These are phyloP conservation scores for Tuber microsphaerosporum DNA, from an alignment of 495 filamentous ascomycete species.

Conservation along the genomic window DNA sequence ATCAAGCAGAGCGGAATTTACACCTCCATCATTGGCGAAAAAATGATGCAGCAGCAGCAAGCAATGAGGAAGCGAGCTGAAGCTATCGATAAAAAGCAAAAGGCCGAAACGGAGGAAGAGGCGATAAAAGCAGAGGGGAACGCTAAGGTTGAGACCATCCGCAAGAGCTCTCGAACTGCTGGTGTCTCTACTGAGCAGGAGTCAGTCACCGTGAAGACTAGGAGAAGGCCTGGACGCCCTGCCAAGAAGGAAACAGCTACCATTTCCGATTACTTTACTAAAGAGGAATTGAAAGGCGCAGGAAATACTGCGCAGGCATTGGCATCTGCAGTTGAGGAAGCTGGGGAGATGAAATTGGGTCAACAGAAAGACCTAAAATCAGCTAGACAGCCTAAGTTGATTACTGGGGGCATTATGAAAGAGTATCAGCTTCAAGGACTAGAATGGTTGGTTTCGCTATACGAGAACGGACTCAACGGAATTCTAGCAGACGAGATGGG, in stretches of 20 bases:
- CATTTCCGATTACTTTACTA: slow-evolving; percentile 35
- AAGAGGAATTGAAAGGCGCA: slow-evolving; percentile 28
- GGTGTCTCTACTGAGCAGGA: slow-evolving; percentile 5
- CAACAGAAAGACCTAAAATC: slow-evolving; percentile 65
- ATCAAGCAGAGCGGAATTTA: slow-evolving; percentile 40
- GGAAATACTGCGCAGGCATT: slow-evolving; percentile 31
- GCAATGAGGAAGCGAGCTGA: slow-evolving; percentile 31
- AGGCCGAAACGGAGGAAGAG: slow-evolving; percentile 8
- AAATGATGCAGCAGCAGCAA: slow-evolving; percentile 35
- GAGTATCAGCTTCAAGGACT: slow-evolving; percentile 90
- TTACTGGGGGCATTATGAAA: slow-evolving; percentile 85
- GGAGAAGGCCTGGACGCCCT: slow-evolving; percentile 10
- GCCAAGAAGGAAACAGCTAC: slow-evolving; percentile 12
- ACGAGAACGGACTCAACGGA: slow-evolving; percentile 89
- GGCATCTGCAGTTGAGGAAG: slow-evolving; percentile 21
- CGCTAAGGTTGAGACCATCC: slow-evolving; percentile 7
- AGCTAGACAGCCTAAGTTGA: slow-evolving; percentile 73
- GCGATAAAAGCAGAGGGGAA: background rate
- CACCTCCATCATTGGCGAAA: slow-evolving; percentile 37
- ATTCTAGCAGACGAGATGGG: slow-evolving; percentile 98
- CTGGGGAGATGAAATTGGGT: slow-evolving; percentile 48
- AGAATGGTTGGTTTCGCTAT: slow-evolving; percentile 78
- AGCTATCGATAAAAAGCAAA: slow-evolving; percentile 25
- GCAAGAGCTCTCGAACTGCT: slow-evolving; percentile 23
- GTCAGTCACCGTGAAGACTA: slow-evolving; percentile 7